Conservation (phyloP, 1,139 yeast genomes). For the Blastobotrys petasosporus region DNA sequence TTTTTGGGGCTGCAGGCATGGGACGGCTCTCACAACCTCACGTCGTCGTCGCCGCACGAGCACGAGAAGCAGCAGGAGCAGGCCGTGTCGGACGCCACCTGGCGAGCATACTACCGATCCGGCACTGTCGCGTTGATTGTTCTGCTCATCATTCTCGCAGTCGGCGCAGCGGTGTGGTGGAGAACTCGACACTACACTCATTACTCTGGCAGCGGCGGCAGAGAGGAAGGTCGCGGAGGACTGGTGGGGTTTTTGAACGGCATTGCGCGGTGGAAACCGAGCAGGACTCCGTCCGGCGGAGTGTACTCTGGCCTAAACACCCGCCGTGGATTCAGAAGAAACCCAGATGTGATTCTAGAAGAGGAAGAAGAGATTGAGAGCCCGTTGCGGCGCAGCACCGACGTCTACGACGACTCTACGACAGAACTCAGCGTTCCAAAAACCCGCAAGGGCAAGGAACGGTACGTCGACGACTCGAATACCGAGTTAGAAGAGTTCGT, state of each 20-base stretch:
- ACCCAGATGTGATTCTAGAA: conserved; percentile 10
- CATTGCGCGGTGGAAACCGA: conserved; percentile 26
- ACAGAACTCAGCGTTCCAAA: no score
- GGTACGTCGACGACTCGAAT: neutral
- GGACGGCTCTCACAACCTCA: conserved; percentile 11
- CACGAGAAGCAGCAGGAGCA: conserved; percentile 20
- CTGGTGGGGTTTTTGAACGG: conserved; percentile 22
- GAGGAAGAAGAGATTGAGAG: conserved; percentile 9
- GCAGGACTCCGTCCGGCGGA: conserved; percentile 3
- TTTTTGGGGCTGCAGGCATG: conserved; percentile 29
- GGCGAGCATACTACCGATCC: conserved; percentile 37
- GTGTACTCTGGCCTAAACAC: neutral
- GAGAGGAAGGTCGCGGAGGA: conserved; percentile 7
- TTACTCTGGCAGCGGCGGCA: conserved; percentile 1
- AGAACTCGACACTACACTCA: conserved; percentile 13
- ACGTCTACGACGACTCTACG: no score
- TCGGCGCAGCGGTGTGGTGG: conserved; percentile 26
- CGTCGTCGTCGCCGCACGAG: conserved; percentile 6
- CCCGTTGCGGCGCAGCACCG: neutral
- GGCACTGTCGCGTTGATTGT: conserved; percentile 36
- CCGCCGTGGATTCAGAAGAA: neutral
- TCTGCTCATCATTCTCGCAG: conserved; percentile 26
- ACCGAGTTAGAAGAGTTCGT: conserved; percentile 10
- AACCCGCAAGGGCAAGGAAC: neutral
- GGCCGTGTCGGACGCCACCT: conserved; percentile 30